A percentile compares a stretch with the other conserved stretches of the same genome.
These are phyloP conservation scores for Gaultheria prostrata DNA, from an alignment of 148 eudicot species.

Conservation along the genomic window DNA sequence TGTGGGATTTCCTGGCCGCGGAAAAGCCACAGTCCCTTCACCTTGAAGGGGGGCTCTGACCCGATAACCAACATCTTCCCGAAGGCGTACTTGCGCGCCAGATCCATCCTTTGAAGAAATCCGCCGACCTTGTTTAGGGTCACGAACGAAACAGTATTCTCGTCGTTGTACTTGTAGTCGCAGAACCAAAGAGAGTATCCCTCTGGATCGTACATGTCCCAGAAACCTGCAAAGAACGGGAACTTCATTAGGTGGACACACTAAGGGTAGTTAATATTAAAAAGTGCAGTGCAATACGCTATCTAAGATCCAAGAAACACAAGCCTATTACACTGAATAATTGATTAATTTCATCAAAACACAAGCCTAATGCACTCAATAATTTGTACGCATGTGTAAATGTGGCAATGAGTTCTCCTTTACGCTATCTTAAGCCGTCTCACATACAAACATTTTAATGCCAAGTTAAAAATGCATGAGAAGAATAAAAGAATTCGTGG, in stretches of 20 bases:
- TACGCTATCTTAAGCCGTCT: too few relatives aligned
- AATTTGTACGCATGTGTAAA: too few relatives aligned
- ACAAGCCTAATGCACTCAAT: too few relatives aligned
- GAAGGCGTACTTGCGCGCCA: conserved; percentile 45
- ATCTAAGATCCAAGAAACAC: not conserved
- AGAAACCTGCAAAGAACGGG: conserved; percentile 46
- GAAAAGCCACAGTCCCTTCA: conserved; percentile 47
- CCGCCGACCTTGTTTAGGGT: conserved; percentile 46
- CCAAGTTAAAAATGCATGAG: too few relatives aligned
- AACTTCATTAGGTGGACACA: not conserved
- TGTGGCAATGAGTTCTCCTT: too few relatives aligned
- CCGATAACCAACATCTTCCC: conserved; percentile 49
- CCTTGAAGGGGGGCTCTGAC: conserved; percentile 38
- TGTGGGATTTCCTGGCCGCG: conserved; percentile 42
- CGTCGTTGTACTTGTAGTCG: conserved; percentile 53
- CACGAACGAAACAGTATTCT: conserved; percentile 43
- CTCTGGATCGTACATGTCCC: conserved; percentile 84
- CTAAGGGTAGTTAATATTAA: not conserved
- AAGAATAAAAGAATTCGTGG: too few relatives aligned
- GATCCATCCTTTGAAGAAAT: conserved; percentile 44
- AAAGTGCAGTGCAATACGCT: not conserved
- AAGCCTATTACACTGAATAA: not conserved
- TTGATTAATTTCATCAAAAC: too few relatives aligned
- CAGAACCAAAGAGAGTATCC: conserved; percentile 65
- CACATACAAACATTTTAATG: too few relatives aligned